Percentiles rank a stretch among this genome's conserved stretches.
These are phyloP conservation scores for Fusarium neocosmosporiellum DNA, from an alignment of 2,329 filamentous ascomycete species.

Conservation along the genomic window DNA sequence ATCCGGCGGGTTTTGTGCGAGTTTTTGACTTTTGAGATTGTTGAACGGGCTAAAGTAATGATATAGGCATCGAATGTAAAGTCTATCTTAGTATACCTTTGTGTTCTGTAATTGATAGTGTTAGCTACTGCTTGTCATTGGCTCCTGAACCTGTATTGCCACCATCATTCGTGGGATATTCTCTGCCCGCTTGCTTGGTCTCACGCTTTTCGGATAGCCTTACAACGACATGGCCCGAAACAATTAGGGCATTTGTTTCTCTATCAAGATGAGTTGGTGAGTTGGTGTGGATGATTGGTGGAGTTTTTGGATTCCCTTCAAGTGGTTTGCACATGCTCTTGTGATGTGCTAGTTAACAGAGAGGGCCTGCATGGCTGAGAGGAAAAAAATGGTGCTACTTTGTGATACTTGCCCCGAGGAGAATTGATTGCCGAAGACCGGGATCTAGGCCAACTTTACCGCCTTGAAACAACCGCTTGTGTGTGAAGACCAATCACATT, in stretches of 20 bases:
- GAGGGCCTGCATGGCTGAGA: background rate
- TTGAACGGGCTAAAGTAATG: background rate
- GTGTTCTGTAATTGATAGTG: background rate
- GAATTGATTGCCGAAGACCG: background rate
- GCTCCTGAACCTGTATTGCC: background rate
- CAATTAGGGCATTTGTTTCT: background rate
- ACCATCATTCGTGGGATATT: background rate
- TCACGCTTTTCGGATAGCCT: background rate
- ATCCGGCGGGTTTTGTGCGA: background rate
- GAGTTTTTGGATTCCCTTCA: background rate
- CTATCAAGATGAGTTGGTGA: background rate
- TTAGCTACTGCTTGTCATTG: background rate
- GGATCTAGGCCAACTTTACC: background rate
- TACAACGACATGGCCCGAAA: background rate
- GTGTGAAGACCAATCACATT: background rate
- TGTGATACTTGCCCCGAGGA: background rate
- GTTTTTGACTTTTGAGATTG: background rate
- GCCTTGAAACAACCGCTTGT: background rate
- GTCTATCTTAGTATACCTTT: background rate
- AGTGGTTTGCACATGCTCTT: background rate
- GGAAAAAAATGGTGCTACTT: background rate
- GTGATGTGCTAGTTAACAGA: background rate
- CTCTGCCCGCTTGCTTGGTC: background rate
- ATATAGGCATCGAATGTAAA: background rate
- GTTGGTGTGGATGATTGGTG: background rate